Evolutionary conservation across 208 protist species (phyloP), one percentile per base, ranked within the genome.

Genomic region (Leptomonas pyrrhocoris): DNA sequence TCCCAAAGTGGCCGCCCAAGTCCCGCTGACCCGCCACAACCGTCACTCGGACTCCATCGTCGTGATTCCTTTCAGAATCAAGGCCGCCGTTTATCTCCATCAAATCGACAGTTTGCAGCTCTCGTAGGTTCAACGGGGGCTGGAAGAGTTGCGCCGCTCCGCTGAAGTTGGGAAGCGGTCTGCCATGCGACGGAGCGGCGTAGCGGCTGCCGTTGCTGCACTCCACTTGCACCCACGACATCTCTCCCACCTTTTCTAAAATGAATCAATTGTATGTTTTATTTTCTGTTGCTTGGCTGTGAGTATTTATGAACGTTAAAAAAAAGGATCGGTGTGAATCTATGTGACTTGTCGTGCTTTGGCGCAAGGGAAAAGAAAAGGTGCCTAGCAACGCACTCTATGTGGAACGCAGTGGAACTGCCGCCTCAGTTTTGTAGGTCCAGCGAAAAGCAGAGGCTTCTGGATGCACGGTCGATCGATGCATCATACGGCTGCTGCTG

Each of bases 191-290:
- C 5, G 90, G 90, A 5, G 87, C 85, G 21, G 65, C 58, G 65
- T 90, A 83, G 25, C 86, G 80, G 23, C 67, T 31, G 21, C 87
- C 87, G 36, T 64, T 74, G 21, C 51, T 73, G 30, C 75, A 77
- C 64, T 88, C 74, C 21, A 95, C 73, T 7, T 75, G 75, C 50
- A 90, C 73, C 88, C 90, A 95, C 18, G 80, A 60, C 86, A 94
- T 94, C 48, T 21, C 8, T 28, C 34, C 9, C 34, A 9, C 34
- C 34, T 38, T 38, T 38, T 9, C 34, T 38, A 12, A 38, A 38
- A 38, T 38, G 34, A 9, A 38, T 38, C n/a, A n/a, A n/a, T n/a
- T n/a, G n/a, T n/a, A n/a, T n/a, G n/a, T n/a, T n/a, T n/a, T n/a
- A n/a, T n/a, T n/a, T n/a, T n/a, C n/a, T n/a, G n/a, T n/a, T n/a